Base-by-base conservation (phyloP, 1,139 yeast species). In the Kodamaea derodonti region DNA sequence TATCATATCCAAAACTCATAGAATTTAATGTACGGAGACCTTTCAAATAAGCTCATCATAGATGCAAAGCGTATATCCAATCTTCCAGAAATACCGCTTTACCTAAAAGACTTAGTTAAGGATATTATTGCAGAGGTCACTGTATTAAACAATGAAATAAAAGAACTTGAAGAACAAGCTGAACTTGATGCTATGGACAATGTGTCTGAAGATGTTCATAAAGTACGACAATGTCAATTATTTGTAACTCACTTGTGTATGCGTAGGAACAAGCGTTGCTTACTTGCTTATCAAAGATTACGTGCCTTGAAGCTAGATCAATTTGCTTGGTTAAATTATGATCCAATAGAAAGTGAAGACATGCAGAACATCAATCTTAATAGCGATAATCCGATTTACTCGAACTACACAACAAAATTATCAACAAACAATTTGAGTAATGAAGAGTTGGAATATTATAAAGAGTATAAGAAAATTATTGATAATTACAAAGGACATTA, bases 11-110 rank as follows among this genome's bases (percentile, higher is more conserved):
- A n/a, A n/a, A n/a, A n/a, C n/a, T n/a, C n/a, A n/a, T n/a, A n/a
- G n/a, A n/a, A n/a, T n/a, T n/a, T 9, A 20, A 92, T 92, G 98
- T 85, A 86, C 51, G 97, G 97, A 23, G 97, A 90, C 48, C 53
- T 75, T 3, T 96, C 94, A 1, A 76, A 80, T 40, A 92, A 92
- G 54, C 75, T 92, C 18, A 72, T 86, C 3, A 68, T 80, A 27
- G 97, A 92, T 43, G 94, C 97, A 11, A 84, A 88, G 45, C 66
- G 98, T 45, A 69, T 95, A 0, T 69, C 72, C 39, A 75, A 76
- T 30, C 64, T 92, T 28, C 81, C 82, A 7, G 73, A 71, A 15
- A 54, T 92, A 1, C 92, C 97, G 0, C 58, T 77, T 8, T 88
- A 81, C 55, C 88, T 84, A 44, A 77, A 80, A 12, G 95, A 85